These are phyloP conservation scores for Xylariaceae sp. DNA, from an alignment of 2,329 filamentous ascomycete genomes.

Conservation along the genomic window DNA sequence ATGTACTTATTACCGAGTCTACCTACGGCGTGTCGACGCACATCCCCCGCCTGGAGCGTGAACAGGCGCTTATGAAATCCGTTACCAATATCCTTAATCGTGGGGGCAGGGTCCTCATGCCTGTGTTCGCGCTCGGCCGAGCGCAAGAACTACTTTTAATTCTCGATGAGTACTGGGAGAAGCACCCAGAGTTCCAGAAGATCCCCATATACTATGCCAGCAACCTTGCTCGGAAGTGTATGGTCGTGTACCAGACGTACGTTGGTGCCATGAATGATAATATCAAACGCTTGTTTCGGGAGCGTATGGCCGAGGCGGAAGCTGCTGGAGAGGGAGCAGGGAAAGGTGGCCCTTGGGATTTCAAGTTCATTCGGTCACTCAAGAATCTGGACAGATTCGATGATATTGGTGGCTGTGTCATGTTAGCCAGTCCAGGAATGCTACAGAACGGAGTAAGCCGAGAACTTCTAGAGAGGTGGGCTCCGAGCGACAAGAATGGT, in stretches of 20 bases:
- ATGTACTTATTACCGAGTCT: conserved; percentile 96
- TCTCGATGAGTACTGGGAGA: conserved; percentile 94
- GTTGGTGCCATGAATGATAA: conserved; percentile 99
- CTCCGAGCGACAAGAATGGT: conserved; percentile 95
- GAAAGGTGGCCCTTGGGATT: conserved; percentile 93
- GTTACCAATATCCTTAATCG: conserved; percentile 90
- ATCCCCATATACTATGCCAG: conserved; percentile 97
- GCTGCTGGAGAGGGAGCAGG: conserved; percentile 74
- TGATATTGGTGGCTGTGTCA: conserved; percentile 92
- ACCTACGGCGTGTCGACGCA: conserved; percentile 97
- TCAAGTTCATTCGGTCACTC: conserved; percentile 89
- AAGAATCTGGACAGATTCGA: conserved; percentile 96
- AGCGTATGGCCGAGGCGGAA: conserved; percentile 90
- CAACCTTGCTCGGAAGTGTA: conserved; percentile 93
- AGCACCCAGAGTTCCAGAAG: conserved; percentile 85
- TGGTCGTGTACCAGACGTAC: conserved; percentile 98
- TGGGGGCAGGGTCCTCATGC: conserved; percentile 90
- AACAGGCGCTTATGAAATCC: conserved; percentile 93
- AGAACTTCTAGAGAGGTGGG: conserved; percentile 93
- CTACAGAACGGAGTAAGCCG: conserved; percentile 94
- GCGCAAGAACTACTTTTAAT: conserved; percentile 95
- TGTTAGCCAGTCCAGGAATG: conserved; percentile 98
- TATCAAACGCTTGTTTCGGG: conserved; percentile 92
- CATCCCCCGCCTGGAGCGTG: conserved; percentile 86
- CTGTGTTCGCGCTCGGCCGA: conserved; percentile 91